Evolutionary conservation across 371 early-diverging fungal species (phyloP), one percentile per base, ranked within the genome.

Genomic region (Mucor lusitanicus): DNA sequence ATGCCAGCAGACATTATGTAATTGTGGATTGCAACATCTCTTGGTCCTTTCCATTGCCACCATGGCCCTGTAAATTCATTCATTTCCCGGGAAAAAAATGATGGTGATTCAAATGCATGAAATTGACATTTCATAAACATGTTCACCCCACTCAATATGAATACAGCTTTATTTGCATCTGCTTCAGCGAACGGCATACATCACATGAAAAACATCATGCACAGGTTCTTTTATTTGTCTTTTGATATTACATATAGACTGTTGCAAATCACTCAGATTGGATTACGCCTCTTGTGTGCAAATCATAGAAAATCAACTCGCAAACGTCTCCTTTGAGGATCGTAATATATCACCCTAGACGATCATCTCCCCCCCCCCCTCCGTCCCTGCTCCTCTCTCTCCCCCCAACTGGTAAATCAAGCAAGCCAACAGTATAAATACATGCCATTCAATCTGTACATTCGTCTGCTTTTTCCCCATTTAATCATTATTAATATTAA

Each of bases 61-160:
- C 27, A 32, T 23, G 19, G 53, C 33, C 32, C 32, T 6, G 21
- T 12, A 11, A 37, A 37, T 30, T 46, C 50, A 21, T 53, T 53
- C 42, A 59, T 59, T 59, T 59, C 59, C 59, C 59, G 42, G 55
- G 60, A 46, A 50, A 19, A 19, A 27, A 50, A 25, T 53, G 53
- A 9, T 23, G 44, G 7, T n/a, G 42, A 42, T 17, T 35, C 17
- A 19, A 44, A 19, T 44, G 44, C 44, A 44, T 44, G 6, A 44
- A 44, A 44, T 19, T 44, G 44, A 44, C 44, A 44, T 44, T 44
- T 44, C 40, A 15, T 21, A 0, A 37, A 37, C 37, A 37, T 37
- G 37, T 37, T 39, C 25, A 39, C 21, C 13, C 5, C 23, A 30
- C 37, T 37, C 25, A 23, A 27, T 39, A 4, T 21, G 11, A 7